Base-by-base conservation (phyloP, 352 stramenopile species). In the Aphanomyces cochlioides region DNA sequence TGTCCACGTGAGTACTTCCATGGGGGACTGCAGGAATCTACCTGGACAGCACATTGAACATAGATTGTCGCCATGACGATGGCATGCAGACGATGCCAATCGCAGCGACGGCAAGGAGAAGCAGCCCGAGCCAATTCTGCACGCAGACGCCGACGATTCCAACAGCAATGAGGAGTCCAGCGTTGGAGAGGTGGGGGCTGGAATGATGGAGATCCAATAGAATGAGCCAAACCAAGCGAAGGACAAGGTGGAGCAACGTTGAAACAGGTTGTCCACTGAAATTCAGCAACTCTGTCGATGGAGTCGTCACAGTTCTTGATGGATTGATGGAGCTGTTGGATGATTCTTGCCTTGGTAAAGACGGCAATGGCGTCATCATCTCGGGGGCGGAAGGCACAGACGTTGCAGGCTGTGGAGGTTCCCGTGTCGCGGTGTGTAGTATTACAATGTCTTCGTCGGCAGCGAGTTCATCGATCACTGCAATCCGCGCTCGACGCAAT, bases 161-260 rank as follows among this genome's bases (percentile, higher is more conserved):
- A 39, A 61, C 6, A 28, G 54, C 21, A 37, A 61, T 1, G 6
- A 37, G 43, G 19, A 61, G n/a, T 12, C 19, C 7, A 40, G 28
- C 37, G 1, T 61, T 17, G 17, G 34, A 61, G 54, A 61, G 54
- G 10, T 61, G 54, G 54, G 54, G 54, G 43, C 54, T 61, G 10
- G 54, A 37, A 7, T 1, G 13, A 61, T 39, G 34, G 28, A 61
- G 34, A n/a, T 61, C 37, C 10, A 40, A 19, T 1, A 61, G 28
- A 37, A 61, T 61, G 13, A 40, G 10, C 17, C 19, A 37, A 7
- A 61, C 17, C 15, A 61, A n/a, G 5, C 10, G 10, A 5, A n/a
- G 10, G 17, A 61, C 28, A 37, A 61, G 19, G 13, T 41, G 7
- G 8, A n/a, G 10, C 34, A 37, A 37, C 19, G 54, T 40, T 28